These are phyloP conservation scores for Isatis tinctoria DNA, from an alignment of 345 rosid genomes.

Conservation along the genomic window DNA sequence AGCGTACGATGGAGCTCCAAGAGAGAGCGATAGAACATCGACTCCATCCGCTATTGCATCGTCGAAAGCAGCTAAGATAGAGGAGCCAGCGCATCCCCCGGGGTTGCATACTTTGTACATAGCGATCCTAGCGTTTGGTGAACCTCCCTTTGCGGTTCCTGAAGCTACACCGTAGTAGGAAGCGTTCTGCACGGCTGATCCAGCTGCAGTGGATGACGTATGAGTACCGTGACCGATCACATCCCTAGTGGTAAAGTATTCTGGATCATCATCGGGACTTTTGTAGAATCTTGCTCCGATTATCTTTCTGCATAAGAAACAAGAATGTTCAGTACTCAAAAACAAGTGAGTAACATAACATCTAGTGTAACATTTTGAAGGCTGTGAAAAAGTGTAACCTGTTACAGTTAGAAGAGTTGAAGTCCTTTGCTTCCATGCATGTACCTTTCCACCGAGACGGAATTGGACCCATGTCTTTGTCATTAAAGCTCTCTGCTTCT, in stretches of 20 bases:
- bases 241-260: conserved; percentile 53
- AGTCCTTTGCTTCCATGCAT: conserved; percentile 45
- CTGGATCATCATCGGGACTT: conserved; percentile 27
- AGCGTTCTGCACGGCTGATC: conserved; percentile 48
- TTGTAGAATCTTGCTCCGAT: conserved; percentile 77
- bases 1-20: conserved; percentile 47
- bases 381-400: conserved; percentile 35
- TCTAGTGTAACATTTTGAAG: not conserved
- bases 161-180: conserved; percentile 77
- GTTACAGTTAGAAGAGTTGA: conserved; percentile 57
- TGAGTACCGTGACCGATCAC: conserved; percentile 76
- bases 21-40: conserved; percentile 64
- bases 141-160: conserved; percentile 75
- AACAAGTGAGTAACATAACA: not conserved
- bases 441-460: conserved; percentile 76
- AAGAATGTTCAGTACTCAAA: not conserved
- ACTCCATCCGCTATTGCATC: conserved; percentile 79
- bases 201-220: conserved; percentile 66
- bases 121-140: conserved; percentile 63
- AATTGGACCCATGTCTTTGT: conserved; percentile 52
- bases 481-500: conserved; percentile 73
- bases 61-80: conserved; percentile 67
- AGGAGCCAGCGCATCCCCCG: conserved; percentile 57
- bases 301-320: conserved; percentile 51
- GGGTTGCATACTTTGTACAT: conserved; percentile 55